Evolutionary conservation across 805 yeast genomes (phyloP), one percentile per base, ranked within the genome.

Genomic region (Candida parachauliodes): DNA sequence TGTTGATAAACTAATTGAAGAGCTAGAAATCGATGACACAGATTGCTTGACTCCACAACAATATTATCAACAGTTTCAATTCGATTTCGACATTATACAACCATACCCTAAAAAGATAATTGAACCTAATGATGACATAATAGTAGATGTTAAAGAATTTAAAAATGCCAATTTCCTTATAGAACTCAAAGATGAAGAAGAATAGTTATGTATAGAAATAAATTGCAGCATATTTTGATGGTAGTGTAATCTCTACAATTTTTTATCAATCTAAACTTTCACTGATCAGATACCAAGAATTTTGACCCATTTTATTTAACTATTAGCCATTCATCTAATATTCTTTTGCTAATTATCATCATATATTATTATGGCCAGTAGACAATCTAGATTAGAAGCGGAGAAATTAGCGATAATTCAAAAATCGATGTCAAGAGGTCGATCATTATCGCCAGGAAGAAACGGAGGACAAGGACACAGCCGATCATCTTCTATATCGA

Each of bases 351-450:
- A 21, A 21, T 21, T 21, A 30, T 16, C 34, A 30, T 11, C 34
- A 30, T 16, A 8, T 16, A 15, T 23, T 23, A 34, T 8, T 10
- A 21, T 32, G 36, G 36, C 33, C 2, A 36, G 28, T 27, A 25
- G 39, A 25, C 23, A 60, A 46, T 52, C 66, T 9, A 51, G 54
- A 39, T 47, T 66, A 39, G 72, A 68, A 46, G 70, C 72, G 15
- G 72, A 67, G 44, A 62, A 62, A 42, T 53, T 66, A 41, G 58
- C 66, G 14, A 63, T 65, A 22, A 58, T 65, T 34, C 68, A 65
- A 37, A 57, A 65, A 37, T 57, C 68, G 10, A 55, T 55, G 47
- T 54, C 64, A 15, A 54, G 72, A 32, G 71, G 70, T 10, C 46
- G 72, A 24, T 63, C 70, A 9, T 42, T 39, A 15, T 62, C 69